Evolutionary conservation across 305 asterid genomes (phyloP), one percentile per base, ranked within the genome.

Genomic region (Ilex paraguariensis): DNA sequence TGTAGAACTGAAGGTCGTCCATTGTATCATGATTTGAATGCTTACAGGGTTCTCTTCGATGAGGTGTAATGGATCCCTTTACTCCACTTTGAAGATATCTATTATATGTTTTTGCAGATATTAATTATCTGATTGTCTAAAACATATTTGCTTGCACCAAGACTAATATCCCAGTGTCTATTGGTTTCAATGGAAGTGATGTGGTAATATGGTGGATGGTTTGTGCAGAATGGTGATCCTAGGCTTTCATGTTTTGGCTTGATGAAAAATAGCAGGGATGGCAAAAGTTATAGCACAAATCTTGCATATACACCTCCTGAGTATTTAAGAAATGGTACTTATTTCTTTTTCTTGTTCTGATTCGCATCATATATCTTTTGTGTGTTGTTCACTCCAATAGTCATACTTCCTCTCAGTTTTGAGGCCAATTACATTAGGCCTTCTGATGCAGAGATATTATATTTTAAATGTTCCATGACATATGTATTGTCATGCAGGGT

Each of bases 221-320:
- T 68, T 65, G 77, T 58, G 79, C 91, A 92, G 98, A 83, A 74
- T 68, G 98, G 96, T 14, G 97, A 90, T 81, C 98, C 98, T 8
- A 82, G 97, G 48, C 91, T 92, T 71, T 92, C 98, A 54, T 92
- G 96, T 80, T 92, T 92, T 67, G 98, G 98, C 56, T 78, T 89
- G 79, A 92, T 89, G 93, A 92, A 89, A 79, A 92, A 92, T 79
- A 92, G 98, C 84, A 81, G 97, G 82, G 98, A 92, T 70, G 98
- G 98, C 58, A 92, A 87, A 82, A 89, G 98, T 75, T 92, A 92
- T 71, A 92, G 98, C 81, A 92, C 98, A 8, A 92, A 92, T 81
- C 98, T 92, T 67, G 98, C 98, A 28, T 92, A 92, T 67, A 92
- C 98, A 11, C 98, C 97, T 74, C 98, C 98, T 0, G 97, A 92